Percentiles rank a stretch among this genome's conserved stretches.
phyloP scores from a whole-genome alignment of 495 filamentous ascomycete genomes.

The Haplographium delicatum region DNA sequence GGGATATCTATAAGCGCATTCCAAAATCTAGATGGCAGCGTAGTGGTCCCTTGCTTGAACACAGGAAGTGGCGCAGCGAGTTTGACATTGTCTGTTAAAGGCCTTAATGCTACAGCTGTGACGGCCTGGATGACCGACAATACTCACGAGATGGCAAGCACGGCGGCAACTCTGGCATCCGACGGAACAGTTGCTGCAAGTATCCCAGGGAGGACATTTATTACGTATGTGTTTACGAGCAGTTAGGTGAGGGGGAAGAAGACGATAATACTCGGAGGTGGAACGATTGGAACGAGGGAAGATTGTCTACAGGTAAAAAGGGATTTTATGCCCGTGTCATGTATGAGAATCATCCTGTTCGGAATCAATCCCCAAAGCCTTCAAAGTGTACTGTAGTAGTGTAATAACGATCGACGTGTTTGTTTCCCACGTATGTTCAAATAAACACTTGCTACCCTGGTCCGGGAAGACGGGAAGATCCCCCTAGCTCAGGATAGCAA shows the following conservation, averaged over 20 bases:
- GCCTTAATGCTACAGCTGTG: neutral
- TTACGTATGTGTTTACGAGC: conserved; percentile 6
- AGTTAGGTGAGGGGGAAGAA: neutral
- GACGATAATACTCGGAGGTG: neutral
- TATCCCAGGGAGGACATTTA: conserved; percentile 8
- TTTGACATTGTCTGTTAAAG: neutral
- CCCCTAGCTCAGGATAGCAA: too few species aligned
- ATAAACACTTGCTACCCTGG: too few species aligned
- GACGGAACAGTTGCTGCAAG: conserved; percentile 2
- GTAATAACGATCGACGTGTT: too few species aligned
- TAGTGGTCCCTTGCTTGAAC: conserved; percentile 42
- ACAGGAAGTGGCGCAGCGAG: conserved; percentile 28
- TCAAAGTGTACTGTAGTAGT: too few species aligned
- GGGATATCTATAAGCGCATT: conserved; percentile 38
- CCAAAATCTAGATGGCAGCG: conserved; percentile 38
- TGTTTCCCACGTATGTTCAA: too few species aligned
- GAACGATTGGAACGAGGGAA: neutral
- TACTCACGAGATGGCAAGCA: conserved; percentile 2
- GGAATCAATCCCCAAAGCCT: too few species aligned
- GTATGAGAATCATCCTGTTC: too few species aligned
- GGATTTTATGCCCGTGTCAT: too few species aligned
- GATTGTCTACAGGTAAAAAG: too few species aligned
- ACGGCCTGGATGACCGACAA: conserved; percentile 10
- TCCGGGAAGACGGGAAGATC: too few species aligned
- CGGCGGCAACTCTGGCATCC: neutral